Base-by-base conservation (phyloP, 495 filamentous ascomycete species). In the Neurospora discreta region DNA sequence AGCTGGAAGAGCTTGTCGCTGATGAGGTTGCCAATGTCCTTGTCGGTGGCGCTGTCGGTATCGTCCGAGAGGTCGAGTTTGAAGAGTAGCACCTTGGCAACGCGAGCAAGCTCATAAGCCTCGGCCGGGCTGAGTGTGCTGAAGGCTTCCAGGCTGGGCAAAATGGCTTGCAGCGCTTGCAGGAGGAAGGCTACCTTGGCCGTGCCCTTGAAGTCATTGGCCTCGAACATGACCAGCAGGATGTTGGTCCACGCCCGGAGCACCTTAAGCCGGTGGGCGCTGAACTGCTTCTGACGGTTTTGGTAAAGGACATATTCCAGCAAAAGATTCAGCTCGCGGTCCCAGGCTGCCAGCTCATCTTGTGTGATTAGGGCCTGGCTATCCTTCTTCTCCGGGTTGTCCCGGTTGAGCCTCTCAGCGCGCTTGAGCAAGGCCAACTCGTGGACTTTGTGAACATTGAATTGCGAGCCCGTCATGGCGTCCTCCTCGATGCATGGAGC, bases 1-100 rank as follows among this genome's bases (percentile, higher is more conserved):
- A 98, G 86, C 75, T 97, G 91, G 75, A 92, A 93, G 11, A 98
- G 87, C 77, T 94, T 91, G 78, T 98, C 96, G 76, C 93, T 91
- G 40, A 93, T 90, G 58, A 94, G 80, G 77, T 95, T 86, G 69
- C 93, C 76, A 80, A 90, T 73, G 38, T 84, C 76, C 40, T 79
- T 82, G 71, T 82, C 82, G 23, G 77, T 82, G 41, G 81, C 80
- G 10, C 81, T 76, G 3, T 85, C 75, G 13, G 80, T 73, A 18
- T 83, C 81, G 41, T 72, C 72, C 10, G 72, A 72, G 69, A 91
- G 88, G 41, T 92, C 88, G 68, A 97, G 82, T 72, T 89, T 90
- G 74, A 89, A 90, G 13, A 97, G 84, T 10, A 99, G 82, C 15
- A 90, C 86, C 75, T 92, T 91, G 6, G 92, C 90, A 33, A 98